Base-by-base conservation (phyloP, 352 stramenopile species). In the Peronospora farinosa region DNA sequence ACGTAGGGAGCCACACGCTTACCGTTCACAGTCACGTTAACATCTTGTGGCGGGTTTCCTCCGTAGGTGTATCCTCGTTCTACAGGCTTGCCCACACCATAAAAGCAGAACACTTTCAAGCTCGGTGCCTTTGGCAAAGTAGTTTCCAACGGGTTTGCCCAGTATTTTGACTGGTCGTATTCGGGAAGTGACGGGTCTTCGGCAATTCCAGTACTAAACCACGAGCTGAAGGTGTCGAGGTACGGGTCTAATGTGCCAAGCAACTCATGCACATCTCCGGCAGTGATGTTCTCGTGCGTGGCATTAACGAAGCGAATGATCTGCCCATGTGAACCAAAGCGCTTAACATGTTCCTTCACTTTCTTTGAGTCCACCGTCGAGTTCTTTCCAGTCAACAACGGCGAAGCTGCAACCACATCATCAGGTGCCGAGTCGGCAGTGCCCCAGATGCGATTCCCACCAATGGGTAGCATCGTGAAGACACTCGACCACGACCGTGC, bases 31-130 rank as follows among this genome's bases (percentile, higher is more conserved):
- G 17, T 51, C 7, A 47, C 47, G 12, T 65, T 63, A 21, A 76
- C 74, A 25, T 74, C 63, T 3, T 69, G 61, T 0, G 40, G 51
- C 2, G 65, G 58, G 46, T 86, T 90, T 9, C 46, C 48, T 23
- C 66, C 64, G 41, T 92, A 93, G 25, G 81, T 66, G 57, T 95
- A 95, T 48, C 74, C 77, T 31, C 84, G 80, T 51, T 94, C 84
- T 5, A 93, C 96, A 16, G 86, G 78, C 10, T 96, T 79, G 43
- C 90, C 89, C 12, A 95, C 73, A 39, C 95, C 95, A 69, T 98
- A 98, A 7, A 98, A 64, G 40, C 95, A 98, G 54, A 96, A 97
- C 13, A 98, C 71, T 48, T 96, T 97, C 56, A 98, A 72, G 28
- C 82, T 92, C 3, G 95, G 90, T 13, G 95, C 95, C 25, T 83